Conservation (phyloP, 768 basidiomycete species). For the Amanita rubescens region DNA sequence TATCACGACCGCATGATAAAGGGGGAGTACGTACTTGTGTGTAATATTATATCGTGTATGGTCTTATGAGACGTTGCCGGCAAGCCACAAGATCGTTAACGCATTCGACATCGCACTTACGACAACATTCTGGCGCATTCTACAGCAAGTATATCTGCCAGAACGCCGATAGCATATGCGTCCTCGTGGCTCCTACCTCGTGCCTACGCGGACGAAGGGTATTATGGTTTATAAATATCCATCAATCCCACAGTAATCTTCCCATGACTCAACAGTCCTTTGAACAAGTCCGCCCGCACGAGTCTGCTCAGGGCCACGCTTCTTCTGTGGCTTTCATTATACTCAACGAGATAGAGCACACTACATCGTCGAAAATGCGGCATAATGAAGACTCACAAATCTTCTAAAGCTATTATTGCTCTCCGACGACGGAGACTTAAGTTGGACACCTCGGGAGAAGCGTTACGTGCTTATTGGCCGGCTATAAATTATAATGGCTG, state of each 20-base stretch:
- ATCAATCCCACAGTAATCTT: not conserved
- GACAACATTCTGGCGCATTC: not conserved
- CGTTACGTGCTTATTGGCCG: no score
- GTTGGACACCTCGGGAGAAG: no score
- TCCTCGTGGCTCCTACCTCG: not conserved
- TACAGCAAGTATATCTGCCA: not conserved
- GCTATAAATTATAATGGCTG: no score
- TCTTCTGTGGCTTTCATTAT: not conserved
- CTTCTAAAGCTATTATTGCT: no score
- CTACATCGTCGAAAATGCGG: no score
- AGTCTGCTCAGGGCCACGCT: not conserved
- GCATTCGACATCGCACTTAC: not conserved
- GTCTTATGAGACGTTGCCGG: not conserved
- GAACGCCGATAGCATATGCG: not conserved
- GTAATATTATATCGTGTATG: no score
- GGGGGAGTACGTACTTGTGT: no score
- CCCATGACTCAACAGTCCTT: not conserved
- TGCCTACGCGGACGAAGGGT: not conserved
- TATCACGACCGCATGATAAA: no score
- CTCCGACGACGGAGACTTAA: no score
- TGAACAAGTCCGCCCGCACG: not conserved
- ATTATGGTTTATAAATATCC: not conserved
- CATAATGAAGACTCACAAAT: no score
- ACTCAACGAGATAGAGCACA: not conserved
- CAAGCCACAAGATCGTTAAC: not conserved